Evolutionary conservation across 129 eudicot genomes (phyloP).

Genomic region (Kitagawia praeruptora): DNA sequence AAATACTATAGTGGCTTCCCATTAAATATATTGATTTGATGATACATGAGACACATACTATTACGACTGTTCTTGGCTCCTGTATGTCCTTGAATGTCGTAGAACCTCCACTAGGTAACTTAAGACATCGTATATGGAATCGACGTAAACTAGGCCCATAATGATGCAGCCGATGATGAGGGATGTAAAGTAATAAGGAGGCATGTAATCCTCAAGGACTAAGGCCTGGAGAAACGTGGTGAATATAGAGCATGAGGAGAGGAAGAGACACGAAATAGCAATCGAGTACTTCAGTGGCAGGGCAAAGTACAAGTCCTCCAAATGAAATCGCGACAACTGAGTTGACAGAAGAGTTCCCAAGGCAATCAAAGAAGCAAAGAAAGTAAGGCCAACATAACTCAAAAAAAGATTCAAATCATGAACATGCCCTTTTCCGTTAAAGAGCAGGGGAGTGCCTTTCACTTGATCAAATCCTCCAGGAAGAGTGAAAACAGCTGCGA

Average conservation of each 20-base stretch:
- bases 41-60: too few species aligned
- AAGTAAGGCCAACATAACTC: neutral
- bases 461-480: slow-evolving; percentile 8
- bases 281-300: slow-evolving; percentile 4
- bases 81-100: neutral
- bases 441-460: neutral
- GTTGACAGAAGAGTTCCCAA: slow-evolving; percentile 14
- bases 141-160: slow-evolving; percentile 1
- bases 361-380: slow-evolving; percentile 9
- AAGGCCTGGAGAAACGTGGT: slow-evolving; percentile 12
- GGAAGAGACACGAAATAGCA: neutral
- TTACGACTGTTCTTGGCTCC: neutral
- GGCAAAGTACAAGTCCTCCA: slow-evolving; percentile 3
- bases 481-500: slow-evolving; percentile 8
- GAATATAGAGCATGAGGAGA: neutral
- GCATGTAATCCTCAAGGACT: slow-evolving; percentile 3
- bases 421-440: too few species aligned
- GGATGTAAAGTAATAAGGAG: neutral
- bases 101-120: neutral
- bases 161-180: neutral
- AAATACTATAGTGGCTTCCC: neutral
- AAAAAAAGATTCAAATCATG: neutral
- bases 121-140: neutral
- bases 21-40: too few species aligned
- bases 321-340: slow-evolving; percentile 5